Base-by-base conservation (phyloP, 1,139 yeast genomes). In the Nakaseomyces delphensis region DNA sequence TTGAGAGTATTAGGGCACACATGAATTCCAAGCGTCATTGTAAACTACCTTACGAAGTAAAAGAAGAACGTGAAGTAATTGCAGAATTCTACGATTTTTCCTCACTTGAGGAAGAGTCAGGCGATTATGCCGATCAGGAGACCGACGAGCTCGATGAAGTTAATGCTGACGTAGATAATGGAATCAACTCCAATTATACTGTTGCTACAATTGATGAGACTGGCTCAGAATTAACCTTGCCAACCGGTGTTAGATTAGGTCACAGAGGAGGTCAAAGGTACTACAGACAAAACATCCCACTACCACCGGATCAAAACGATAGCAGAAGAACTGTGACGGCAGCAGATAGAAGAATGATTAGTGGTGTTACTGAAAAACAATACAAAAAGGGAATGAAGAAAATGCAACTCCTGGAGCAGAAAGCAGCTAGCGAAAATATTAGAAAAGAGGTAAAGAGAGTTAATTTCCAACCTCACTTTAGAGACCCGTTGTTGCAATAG, bases 1-100 rank as follows among this genome's bases (percentile, higher is more conserved):
- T 89, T 29, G 95, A 85, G 57, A 85, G 95, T 45, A 91, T 85
- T 6, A 78, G 96, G 52, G 94, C 87, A 36, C 99, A 91, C 62
- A 83, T 89, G 86, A 58, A 71, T 6, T 73, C 83, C 16, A 91
- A 91, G 63, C 77, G 87, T 48, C 99, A 91, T 61, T 82, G 89
- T 68, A 76, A 77, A 60, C 74, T 91, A 45, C 97, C 98, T 0
- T 93, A 85, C 62, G 97, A 91, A 54, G 65, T 77, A 0, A 83
- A 79, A 47, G 83, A 83, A 45, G 95, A 91, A 58, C 82, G 81
- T 60, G 73, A 81, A 43, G 86, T 83, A 56, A 71, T 89, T 35
- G 77, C 93, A 0, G 83, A 81, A 42, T 91, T 81, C 57, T 91
- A 91, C 59, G 97, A 91, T 63, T 91, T 87, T 65, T 70, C 81